Base-by-base conservation (phyloP, 1,139 yeast species). In the Suzukiozyma palmioleophila region DNA sequence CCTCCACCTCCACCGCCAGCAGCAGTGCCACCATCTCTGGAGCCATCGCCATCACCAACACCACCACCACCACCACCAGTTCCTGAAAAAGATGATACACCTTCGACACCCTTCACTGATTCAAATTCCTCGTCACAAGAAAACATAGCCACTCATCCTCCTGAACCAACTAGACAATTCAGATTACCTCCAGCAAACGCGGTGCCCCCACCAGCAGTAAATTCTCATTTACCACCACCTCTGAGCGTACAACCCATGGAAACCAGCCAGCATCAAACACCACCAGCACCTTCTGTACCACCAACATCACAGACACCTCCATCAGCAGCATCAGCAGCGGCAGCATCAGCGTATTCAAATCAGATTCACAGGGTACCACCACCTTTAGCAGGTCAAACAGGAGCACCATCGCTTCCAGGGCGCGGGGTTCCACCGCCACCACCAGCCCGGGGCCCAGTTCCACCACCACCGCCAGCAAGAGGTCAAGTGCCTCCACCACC, bases 1-100 rank as follows among this genome's bases (percentile, higher is more conserved):
- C 73, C 75, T 1, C 75, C 75, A 0, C 75, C 77, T 1, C 76
- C 75, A 3, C 74, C 76, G 0, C 74, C 75, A 1, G 58, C 66
- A 7, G 44, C 47, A 8, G 39, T 46, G 21, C 37, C 46, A 3
- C 33, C 37, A 18, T 16, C 40, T 11, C 36, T 11, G 24, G 41
- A 18, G 27, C 12, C 49, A n/a, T 11, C 28, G 3, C 16, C 3
- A 12, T 44, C 53, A 21, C 44, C 49, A 31, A 37, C 51, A 40
- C 43, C 58, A 36, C 13, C 47, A 9, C 38, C 33, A 31, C 39
- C 39, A 21, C 35, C 51, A 16, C 47, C 54, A 26, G 50, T 37
- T 34, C 38, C 45, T 24, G 41, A 39, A 30, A 35, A 28, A 14
- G 31, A 28, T 47, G 38, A 39, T 33, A 26, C 39, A 16, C 26